Conservation (phyloP, 768 basidiomycete genomes). For the Mrakia blollopis region DNA sequence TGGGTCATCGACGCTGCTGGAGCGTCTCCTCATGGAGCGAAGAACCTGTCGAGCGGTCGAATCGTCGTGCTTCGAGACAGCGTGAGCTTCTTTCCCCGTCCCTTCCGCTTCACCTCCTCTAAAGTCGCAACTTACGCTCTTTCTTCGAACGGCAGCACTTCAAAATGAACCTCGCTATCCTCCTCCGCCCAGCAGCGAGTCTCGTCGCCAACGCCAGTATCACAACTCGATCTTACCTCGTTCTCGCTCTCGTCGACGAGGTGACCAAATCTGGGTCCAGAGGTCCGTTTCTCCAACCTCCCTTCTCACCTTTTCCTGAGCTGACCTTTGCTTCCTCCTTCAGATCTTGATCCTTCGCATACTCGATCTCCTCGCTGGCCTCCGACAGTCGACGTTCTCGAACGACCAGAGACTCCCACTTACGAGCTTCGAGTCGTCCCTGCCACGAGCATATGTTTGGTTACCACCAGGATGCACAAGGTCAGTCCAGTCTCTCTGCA, state of each 20-base stretch:
- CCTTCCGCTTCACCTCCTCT: neutral
- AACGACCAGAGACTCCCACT: slow-evolving; percentile 52
- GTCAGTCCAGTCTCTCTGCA: slow-evolving; percentile 45
- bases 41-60: slow-evolving; percentile 65
- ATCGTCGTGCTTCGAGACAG: slow-evolving; percentile 76
- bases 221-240: slow-evolving; percentile 58
- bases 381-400: slow-evolving; percentile 47
- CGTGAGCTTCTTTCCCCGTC: slow-evolving; percentile 49
- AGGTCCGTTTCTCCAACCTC: slow-evolving; percentile 47
- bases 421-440: slow-evolving; percentile 67
- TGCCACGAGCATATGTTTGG: slow-evolving; percentile 66
- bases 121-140: slow-evolving; percentile 19
- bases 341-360: neutral
- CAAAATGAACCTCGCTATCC: slow-evolving; percentile 59
- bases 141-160: slow-evolving; percentile 60
- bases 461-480: slow-evolving; percentile 68
- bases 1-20: slow-evolving; percentile 59
- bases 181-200: slow-evolving; percentile 61
- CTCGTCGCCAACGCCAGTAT: slow-evolving; percentile 49
- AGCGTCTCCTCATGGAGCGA: slow-evolving; percentile 59
- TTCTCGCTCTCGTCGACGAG: slow-evolving; percentile 65
- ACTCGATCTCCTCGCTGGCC: slow-evolving; percentile 70
- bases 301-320: neutral
- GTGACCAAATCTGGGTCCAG: slow-evolving; percentile 55
- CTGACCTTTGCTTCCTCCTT: neutral